These are phyloP conservation scores for Rhododendron simsii DNA, from an alignment of 148 eudicot genomes.

Conservation along the genomic window DNA sequence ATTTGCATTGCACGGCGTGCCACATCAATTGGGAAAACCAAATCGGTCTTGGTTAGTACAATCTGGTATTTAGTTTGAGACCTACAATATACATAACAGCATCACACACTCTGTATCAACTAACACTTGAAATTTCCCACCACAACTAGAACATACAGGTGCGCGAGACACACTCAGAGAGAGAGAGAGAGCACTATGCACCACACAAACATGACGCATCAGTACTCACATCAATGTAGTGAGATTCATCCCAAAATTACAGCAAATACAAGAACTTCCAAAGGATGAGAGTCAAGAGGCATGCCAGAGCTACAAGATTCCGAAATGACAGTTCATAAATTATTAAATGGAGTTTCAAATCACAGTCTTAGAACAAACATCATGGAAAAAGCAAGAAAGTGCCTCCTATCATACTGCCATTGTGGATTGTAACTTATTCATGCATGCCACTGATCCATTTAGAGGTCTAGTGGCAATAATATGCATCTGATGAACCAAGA, in stretches of 20 bases:
- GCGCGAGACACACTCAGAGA: background rate
- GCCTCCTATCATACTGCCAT: background rate
- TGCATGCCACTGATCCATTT: background rate
- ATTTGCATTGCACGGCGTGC: constrained; percentile 98
- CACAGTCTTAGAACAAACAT: background rate
- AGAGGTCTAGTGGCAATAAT: background rate
- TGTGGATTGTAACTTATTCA: background rate
- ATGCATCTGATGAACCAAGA: background rate
- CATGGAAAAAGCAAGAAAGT: background rate
- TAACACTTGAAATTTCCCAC: background rate
- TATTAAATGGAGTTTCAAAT: background rate
- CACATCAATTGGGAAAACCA: constrained; percentile 81
- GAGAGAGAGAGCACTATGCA: background rate
- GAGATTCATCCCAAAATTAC: background rate
- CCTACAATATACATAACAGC: constrained; percentile 30
- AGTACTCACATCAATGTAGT: background rate
- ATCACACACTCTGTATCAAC: background rate
- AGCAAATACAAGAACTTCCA: background rate
- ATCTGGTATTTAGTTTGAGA: constrained; percentile 83
- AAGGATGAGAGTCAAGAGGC: background rate
- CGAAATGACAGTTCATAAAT: background rate
- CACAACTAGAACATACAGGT: background rate
- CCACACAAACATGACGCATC: background rate
- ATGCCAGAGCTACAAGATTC: background rate
- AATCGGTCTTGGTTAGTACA: constrained; percentile 88